Conservation (phyloP, 768 basidiomycete species). For the Lactarius pseudohatsudake region DNA sequence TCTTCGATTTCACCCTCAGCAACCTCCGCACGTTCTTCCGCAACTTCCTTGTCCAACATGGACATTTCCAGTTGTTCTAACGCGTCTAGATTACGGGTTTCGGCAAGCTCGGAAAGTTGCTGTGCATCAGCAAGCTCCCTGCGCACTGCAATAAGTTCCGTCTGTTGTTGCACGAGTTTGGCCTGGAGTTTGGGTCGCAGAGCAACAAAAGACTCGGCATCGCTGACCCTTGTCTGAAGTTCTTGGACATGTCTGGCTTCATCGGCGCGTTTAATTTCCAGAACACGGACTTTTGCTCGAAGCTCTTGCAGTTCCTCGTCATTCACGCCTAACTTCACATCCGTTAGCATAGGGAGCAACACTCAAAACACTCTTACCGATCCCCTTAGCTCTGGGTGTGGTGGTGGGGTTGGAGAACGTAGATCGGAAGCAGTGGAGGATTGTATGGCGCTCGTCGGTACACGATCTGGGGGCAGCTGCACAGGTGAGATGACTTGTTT, state of each 20-base stretch:
- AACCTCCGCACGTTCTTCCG: constrained; percentile 86
- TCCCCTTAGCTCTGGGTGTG: constrained; percentile 12
- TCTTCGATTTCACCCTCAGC: constrained; percentile 78
- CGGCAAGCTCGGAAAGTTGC: constrained; percentile 70
- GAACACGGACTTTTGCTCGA: constrained; percentile 75
- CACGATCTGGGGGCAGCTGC: constrained; percentile 22
- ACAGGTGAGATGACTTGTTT: constrained; percentile 41
- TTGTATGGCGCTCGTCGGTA: constrained; percentile 16
- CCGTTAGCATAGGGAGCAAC: constrained; percentile 1
- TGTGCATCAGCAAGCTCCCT: constrained; percentile 75
- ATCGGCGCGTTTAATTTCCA: constrained; percentile 85
- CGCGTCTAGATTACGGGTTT: constrained; percentile 69
- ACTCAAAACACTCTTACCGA: neutral
- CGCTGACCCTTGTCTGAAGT: constrained; percentile 79
- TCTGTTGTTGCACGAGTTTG: constrained; percentile 78
- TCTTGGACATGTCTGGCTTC: constrained; percentile 82
- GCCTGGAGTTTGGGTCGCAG: constrained; percentile 89
- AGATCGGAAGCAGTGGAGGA: constrained; percentile 15
- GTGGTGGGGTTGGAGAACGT: constrained; percentile 17
- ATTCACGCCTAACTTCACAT: constrained; percentile 31
- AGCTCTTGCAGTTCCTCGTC: constrained; percentile 76
- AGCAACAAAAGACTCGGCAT: constrained; percentile 80
- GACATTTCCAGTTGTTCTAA: constrained; percentile 94
- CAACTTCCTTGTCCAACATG: constrained; percentile 94
- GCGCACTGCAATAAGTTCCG: constrained; percentile 73